These are phyloP conservation scores for Rhytidhysteron rufulum DNA, from an alignment of 2,329 filamentous ascomycete species.

Conservation along the genomic window DNA sequence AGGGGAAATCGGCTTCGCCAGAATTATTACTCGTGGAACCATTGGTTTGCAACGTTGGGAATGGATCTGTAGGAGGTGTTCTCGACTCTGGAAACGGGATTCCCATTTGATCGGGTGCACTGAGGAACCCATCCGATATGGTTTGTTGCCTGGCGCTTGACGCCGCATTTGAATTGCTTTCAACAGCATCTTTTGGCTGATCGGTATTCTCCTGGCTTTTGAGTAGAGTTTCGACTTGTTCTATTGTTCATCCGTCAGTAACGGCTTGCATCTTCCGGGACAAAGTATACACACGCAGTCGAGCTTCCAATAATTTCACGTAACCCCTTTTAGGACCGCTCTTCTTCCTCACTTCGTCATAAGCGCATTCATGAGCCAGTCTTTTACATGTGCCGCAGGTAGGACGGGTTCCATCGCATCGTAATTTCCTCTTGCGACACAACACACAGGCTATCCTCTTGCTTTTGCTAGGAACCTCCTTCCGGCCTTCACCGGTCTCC, in stretches of 20 bases:
- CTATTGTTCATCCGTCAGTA: slow-evolving; percentile 44
- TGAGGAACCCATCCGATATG: slow-evolving; percentile 19
- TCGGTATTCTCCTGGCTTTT: slow-evolving; percentile 66
- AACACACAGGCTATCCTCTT: slow-evolving; percentile 95
- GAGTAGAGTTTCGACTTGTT: slow-evolving; percentile 88
- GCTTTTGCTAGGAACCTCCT: slow-evolving; percentile 45
- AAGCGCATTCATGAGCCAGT: slow-evolving; percentile 82
- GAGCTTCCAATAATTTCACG: slow-evolving; percentile 88
- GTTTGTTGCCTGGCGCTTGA: slow-evolving; percentile 25
- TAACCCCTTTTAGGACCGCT: slow-evolving; percentile 93
- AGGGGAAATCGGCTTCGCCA: slow-evolving; percentile 54
- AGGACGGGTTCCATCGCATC: slow-evolving; percentile 80
- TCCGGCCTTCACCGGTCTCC: slow-evolving; percentile 42
- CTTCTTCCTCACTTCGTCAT: slow-evolving; percentile 90
- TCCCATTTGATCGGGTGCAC: slow-evolving; percentile 9
- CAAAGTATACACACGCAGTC: slow-evolving; percentile 65
- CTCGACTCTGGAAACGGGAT: slow-evolving; percentile 10
- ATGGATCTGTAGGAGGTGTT: slow-evolving; percentile 14
- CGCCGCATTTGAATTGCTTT: slow-evolving; percentile 27
- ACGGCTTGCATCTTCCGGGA: slow-evolving; percentile 1
- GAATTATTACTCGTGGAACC: slow-evolving; percentile 10
- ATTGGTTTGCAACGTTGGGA: slow-evolving; percentile 11
- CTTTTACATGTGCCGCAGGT: slow-evolving; percentile 85
- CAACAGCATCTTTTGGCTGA: slow-evolving; percentile 20
- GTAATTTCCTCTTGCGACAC: slow-evolving; percentile 86